phyloP scores from a whole-genome alignment of 345 rosid species.

The Heritiera fomes region DNA sequence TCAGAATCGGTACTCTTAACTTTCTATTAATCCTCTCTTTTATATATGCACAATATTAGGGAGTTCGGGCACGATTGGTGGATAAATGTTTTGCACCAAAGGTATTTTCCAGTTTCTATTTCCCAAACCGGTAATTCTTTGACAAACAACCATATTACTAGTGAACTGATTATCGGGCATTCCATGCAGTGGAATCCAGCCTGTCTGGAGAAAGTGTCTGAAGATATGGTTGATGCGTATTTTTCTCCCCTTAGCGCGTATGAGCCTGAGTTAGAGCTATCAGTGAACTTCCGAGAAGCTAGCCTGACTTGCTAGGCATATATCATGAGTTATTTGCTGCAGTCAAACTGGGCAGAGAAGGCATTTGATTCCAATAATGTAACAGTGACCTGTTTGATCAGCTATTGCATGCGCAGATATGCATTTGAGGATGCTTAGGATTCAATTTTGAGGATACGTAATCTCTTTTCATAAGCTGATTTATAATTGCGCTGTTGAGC shows the following conservation, averaged over 20 bases:
- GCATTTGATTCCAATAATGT: neutral
- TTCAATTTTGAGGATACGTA: too few relatives aligned
- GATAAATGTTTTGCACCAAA: conserved; percentile 70
- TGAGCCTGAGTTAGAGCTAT: conserved; percentile 71
- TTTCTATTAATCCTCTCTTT: neutral
- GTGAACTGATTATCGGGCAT: neutral
- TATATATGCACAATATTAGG: conserved; percentile 36
- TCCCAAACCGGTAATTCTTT: neutral
- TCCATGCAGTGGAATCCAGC: conserved; percentile 80
- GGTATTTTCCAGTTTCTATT: conserved; percentile 30
- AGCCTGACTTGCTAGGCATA: neutral
- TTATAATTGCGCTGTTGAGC: too few relatives aligned
- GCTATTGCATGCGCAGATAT: too few relatives aligned
- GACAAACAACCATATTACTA: neutral
- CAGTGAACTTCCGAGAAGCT: conserved; percentile 65
- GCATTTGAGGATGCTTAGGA: too few relatives aligned
- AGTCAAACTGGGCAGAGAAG: neutral
- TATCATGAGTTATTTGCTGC: neutral
- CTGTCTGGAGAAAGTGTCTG: conserved; percentile 56
- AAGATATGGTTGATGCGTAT: conserved; percentile 76
- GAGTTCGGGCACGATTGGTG: conserved; percentile 76
- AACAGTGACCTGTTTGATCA: too few relatives aligned
- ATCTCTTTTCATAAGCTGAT: too few relatives aligned
- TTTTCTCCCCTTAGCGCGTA: conserved; percentile 49
- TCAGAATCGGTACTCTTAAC: neutral